Base-by-base conservation (phyloP, 2,329 filamentous ascomycete genomes). In the Emericellopsis cladophorae region DNA sequence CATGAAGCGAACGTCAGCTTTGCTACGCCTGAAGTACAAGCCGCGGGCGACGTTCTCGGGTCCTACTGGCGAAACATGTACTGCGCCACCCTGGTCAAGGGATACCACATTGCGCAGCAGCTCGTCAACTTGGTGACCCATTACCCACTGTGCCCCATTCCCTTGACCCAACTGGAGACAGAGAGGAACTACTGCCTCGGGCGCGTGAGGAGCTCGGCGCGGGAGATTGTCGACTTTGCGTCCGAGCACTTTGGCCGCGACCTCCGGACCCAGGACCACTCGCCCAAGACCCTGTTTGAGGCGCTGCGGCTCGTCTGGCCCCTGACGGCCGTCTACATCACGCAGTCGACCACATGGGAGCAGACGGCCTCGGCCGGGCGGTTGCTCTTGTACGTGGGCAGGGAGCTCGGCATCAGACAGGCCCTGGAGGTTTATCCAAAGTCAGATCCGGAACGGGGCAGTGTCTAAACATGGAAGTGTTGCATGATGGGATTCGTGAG, bases 251-350 rank as follows among this genome's bases (percentile, higher is more conserved):
- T 63, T 9, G 53, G 51, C 11, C 50, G 51, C 2, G 46, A 51
- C 16, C 41, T 47, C 9, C 44, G 46, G 3, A 45, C 48, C 31
- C 46, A 48, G 9, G 53, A 56, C 37, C 34, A 23, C 31, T 50
- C 58, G 9, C 61, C 60, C 18, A 51, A 48, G 33, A 49, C 52
- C 10, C 45, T 62, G 32, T 62, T 63, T 40, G 58, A 62, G 23
- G 59, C 58, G 2, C 42, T 65, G 32, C 57, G 55, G 49, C 43
- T 64, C 23, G 50, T 64, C 14, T 65, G 60, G 57, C 62, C 62
- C 8, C 51, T 64, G 16, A 56, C 54, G 7, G 42, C 53, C 2
- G 47, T 64, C 16, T 57, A 53, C 29, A 41, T 56, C 11, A 45
- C 55, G 7, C 44, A 51, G 4, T 47, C 56, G 4, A 53, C 54